Evolutionary conservation across 129 eudicot genomes (phyloP).

Genomic region (Helichrysum umbraculigerum): DNA sequence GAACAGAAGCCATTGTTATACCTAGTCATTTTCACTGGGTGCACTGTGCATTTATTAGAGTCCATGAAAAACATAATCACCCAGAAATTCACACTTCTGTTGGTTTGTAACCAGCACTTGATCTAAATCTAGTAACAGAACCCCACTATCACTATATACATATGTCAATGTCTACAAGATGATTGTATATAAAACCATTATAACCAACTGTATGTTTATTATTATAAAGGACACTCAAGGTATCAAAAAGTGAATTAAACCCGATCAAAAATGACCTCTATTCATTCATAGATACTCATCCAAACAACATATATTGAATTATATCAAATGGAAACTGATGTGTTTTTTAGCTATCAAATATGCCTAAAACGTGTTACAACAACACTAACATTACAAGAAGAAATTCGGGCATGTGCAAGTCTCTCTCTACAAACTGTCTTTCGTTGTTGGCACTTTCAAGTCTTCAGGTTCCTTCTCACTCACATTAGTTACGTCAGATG

Average conservation of each 20-base stretch:
- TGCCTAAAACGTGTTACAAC: conserved; percentile 23
- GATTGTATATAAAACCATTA: no score
- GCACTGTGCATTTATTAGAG: no score
- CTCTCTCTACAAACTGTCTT: conserved; percentile 39
- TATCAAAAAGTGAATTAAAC: background rate
- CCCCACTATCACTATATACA: no score
- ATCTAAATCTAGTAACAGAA: no score
- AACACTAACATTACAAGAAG: conserved; percentile 7
- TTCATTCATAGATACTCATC: conserved; percentile 25
- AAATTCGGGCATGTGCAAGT: background rate
- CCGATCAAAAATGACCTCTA: conserved; percentile 25
- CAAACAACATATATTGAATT: conserved; percentile 3
- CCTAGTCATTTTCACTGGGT: no score
- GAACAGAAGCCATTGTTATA: no score
- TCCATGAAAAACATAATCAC: no score
- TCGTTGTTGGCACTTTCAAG: conserved; percentile 38
- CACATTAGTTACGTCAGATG: conserved; percentile 29
- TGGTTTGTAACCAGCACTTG: no score
- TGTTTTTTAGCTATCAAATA: conserved; percentile 20
- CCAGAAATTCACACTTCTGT: no score
- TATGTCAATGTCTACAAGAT: no score
- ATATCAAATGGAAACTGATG: conserved; percentile 2
- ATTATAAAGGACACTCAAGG: background rate
- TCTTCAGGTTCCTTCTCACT: conserved; percentile 49
- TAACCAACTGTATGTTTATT: background rate